Evolutionary conservation across 2,329 filamentous ascomycete species (phyloP), one percentile per base, ranked within the genome.

Genomic region (Pseudophaeomoniella oleicola): DNA sequence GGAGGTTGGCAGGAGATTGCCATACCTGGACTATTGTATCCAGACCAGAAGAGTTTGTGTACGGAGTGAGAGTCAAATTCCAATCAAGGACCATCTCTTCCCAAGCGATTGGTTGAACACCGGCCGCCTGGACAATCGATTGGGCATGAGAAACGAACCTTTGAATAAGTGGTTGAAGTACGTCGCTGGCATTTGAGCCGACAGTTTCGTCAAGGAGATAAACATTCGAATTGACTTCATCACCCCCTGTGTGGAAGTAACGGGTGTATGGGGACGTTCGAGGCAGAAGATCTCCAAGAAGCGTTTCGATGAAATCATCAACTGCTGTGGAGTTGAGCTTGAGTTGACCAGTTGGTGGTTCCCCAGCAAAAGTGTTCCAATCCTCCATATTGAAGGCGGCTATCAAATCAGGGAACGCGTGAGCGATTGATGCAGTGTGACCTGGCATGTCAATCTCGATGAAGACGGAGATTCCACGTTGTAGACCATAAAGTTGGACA

Each of bases 241-340:
- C 86, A 37, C 86, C 86, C 32, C 86, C 86, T 1, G 81, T 81
- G 59, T 93, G 85, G 64, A 88, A 92, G 59, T 88, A 74, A 4
- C 73, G 62, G 2, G 78, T 68, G 55, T 83, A 84, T 0, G 78
- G 75, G 5, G 64, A 60, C 9, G 86, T 56, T 17, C 83, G 69
- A 11, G 85, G 84, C 37, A 92, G 62, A 16, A 93, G 52, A 51
- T 93, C 86, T n/a, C 67, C 66, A 47, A 85, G 79, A 11, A 93
- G 58, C 27, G 58, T 78, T 39, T 80, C 71, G 9, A 93, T 56
- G 55, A 93, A 92, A 2, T 67, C 59, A 47, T 78, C 69, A 2
- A 90, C 83, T 1, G 60, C 68, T 1, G 74, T 60, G 37, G 75
- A 76, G 58, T 90, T 88, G 38, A 94, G 70, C 54, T 81, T 83